phyloP scores from a whole-genome alignment of 352 stramenopile genomes.

The Globisporangium emineosum region DNA sequence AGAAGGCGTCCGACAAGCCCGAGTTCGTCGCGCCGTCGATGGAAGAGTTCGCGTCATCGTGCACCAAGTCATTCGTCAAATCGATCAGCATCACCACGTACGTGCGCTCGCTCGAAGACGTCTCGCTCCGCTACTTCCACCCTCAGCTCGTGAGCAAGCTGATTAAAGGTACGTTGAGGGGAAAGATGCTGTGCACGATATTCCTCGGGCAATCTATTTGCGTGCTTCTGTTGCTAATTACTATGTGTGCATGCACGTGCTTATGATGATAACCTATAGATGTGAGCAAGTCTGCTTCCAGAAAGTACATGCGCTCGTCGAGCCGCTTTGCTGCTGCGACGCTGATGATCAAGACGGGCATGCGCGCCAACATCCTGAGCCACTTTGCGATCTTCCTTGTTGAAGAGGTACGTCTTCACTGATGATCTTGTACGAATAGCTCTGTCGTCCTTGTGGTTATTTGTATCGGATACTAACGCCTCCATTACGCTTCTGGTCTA shows the following conservation, averaged over 20 bases:
- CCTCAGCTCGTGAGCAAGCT: slow-evolving; percentile 70
- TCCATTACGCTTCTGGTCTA: not conserved
- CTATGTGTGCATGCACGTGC: no score
- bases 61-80: slow-evolving; percentile 65
- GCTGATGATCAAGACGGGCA: slow-evolving; percentile 77
- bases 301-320: slow-evolving; percentile 71
- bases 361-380: slow-evolving; percentile 68
- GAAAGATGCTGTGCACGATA: not conserved
- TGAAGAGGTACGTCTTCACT: slow-evolving; percentile 52
- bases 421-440: not conserved
- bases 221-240: not conserved
- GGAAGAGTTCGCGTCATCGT: slow-evolving; percentile 54
- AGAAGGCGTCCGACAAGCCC: slow-evolving; percentile 32
- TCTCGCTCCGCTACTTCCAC: slow-evolving; percentile 49
- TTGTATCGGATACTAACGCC: not conserved
- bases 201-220: not conserved
- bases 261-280: slow-evolving; percentile 26
- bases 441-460: not conserved
- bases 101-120: slow-evolving; percentile 69
- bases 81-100: slow-evolving; percentile 82
- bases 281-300: slow-evolving; percentile 68
- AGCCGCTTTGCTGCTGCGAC: slow-evolving; percentile 47
- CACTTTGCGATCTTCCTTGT: slow-evolving; percentile 83
- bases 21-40: slow-evolving; percentile 50
- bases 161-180: slow-evolving; percentile 56